These are phyloP conservation scores for Colletotrichum sp. DNA, from an alignment of 2,329 filamentous ascomycete species.

Conservation along the genomic window DNA sequence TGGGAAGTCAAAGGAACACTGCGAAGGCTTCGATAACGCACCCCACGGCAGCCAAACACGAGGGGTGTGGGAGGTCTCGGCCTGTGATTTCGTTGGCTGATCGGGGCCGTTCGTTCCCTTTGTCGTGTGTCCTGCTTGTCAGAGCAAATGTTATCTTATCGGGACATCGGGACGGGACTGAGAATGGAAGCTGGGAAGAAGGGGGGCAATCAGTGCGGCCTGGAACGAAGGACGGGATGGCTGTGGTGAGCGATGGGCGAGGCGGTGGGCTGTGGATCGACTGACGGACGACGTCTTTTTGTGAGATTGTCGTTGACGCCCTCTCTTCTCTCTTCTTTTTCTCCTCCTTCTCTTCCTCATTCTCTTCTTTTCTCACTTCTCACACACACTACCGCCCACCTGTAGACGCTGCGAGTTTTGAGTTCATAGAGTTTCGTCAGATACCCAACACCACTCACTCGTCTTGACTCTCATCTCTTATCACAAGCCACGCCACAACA, in stretches of 20 bases:
- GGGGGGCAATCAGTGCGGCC: neutral
- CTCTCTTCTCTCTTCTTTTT: neutral
- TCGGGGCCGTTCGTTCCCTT: neutral
- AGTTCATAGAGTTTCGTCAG: neutral
- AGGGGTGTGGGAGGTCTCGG: neutral
- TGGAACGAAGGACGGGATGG: neutral
- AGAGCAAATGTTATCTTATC: constrained; percentile 15
- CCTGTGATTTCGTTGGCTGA: neutral
- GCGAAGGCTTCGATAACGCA: constrained; percentile 5
- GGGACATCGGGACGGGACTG: neutral
- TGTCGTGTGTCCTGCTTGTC: neutral
- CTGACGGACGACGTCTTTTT: neutral
- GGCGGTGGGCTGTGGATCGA: constrained; percentile 9
- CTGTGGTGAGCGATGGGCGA: neutral
- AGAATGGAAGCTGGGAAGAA: neutral
- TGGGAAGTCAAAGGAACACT: neutral
- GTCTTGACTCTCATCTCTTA: neutral
- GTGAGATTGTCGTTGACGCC: neutral
- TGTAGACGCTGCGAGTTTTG: neutral
- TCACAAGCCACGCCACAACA: neutral
- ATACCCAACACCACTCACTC: neutral
- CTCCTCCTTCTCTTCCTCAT: neutral
- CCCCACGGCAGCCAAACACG: neutral
- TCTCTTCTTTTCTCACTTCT: neutral
- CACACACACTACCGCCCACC: neutral